These are phyloP conservation scores for Cordyceps farinosa DNA, from an alignment of 2,329 filamentous ascomycete genomes.

Conservation along the genomic window DNA sequence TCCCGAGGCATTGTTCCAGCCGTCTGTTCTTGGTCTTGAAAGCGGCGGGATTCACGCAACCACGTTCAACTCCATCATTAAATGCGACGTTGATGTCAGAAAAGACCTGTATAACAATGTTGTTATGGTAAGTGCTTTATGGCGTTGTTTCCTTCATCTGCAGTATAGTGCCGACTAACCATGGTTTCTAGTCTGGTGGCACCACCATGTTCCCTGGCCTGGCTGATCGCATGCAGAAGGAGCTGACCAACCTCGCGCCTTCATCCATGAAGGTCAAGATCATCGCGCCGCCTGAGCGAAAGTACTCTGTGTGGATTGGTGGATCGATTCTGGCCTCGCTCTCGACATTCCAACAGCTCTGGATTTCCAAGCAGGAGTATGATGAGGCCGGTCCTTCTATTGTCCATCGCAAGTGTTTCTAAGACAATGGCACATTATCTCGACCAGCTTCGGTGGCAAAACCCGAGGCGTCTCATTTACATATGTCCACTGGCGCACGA, in stretches of 20 bases:
- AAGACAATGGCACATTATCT: conserved; percentile 51
- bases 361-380: conserved; percentile 99
- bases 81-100: conserved; percentile 99
- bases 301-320: conserved; percentile 99
- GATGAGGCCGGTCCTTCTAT: conserved; percentile 99
- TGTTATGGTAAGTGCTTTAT: conserved; percentile 78
- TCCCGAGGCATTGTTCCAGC: conserved; percentile 99
- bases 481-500: background rate
- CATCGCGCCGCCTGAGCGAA: conserved; percentile 99
- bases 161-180: background rate
- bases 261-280: conserved; percentile 99
- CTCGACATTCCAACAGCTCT: conserved; percentile 99
- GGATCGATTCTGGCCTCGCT: conserved; percentile 99
- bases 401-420: conserved; percentile 99
- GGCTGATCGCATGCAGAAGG: conserved; percentile 99
- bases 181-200: conserved; percentile 78
- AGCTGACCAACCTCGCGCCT: conserved; percentile 98
- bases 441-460: background rate
- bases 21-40: conserved; percentile 96
- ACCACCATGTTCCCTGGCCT: conserved; percentile 99
- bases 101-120: conserved; percentile 99
- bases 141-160: no score
- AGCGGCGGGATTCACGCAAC: conserved; percentile 98
- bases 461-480: no score
- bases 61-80: conserved; percentile 99